Conservation (phyloP, 2,329 filamentous ascomycete genomes). For the Aspergillus glaucus region DNA sequence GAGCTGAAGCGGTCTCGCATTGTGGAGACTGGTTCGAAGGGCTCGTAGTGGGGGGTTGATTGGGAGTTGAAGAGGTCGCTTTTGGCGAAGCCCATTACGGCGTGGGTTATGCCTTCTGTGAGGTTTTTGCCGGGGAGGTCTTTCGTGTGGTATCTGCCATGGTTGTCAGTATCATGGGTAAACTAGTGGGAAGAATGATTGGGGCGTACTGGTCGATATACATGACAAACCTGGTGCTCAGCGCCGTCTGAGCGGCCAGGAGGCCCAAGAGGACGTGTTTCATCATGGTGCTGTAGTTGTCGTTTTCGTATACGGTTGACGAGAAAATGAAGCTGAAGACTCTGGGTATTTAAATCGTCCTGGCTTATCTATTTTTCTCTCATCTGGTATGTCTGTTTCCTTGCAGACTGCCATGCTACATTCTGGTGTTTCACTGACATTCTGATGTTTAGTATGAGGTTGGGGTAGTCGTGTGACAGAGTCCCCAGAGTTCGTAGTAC, state of each 20-base stretch:
- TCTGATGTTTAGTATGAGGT: too few relatives aligned
- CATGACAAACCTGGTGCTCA: conserved; percentile 33
- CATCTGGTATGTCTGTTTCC: too few relatives aligned
- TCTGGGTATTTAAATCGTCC: too few relatives aligned
- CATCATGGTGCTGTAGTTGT: neutral
- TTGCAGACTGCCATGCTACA: too few relatives aligned
- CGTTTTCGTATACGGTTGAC: neutral
- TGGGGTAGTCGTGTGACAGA: too few relatives aligned
- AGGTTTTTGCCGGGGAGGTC: conserved; percentile 27
- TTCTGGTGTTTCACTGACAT: too few relatives aligned
- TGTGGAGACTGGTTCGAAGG: conserved; percentile 48
- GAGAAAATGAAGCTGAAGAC: too few relatives aligned
- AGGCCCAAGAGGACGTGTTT: conserved; percentile 23
- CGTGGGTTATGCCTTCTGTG: conserved; percentile 47
- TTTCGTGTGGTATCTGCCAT: conserved; percentile 36
- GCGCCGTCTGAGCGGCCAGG: conserved; percentile 23
- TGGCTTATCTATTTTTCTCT: too few relatives aligned
- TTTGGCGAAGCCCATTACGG: conserved; percentile 51
- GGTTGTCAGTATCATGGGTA: neutral
- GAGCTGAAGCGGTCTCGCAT: conserved; percentile 49
- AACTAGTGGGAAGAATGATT: too few relatives aligned
- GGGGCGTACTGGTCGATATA: conserved; percentile 42
- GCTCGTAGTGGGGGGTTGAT: conserved; percentile 40
- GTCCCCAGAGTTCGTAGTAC: too few relatives aligned
- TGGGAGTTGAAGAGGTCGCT: conserved; percentile 46